Evolutionary conservation across 176 grass and related monocot species (phyloP), one percentile per base, ranked within the genome.

Genomic region (Sorghum bicolor): DNA sequence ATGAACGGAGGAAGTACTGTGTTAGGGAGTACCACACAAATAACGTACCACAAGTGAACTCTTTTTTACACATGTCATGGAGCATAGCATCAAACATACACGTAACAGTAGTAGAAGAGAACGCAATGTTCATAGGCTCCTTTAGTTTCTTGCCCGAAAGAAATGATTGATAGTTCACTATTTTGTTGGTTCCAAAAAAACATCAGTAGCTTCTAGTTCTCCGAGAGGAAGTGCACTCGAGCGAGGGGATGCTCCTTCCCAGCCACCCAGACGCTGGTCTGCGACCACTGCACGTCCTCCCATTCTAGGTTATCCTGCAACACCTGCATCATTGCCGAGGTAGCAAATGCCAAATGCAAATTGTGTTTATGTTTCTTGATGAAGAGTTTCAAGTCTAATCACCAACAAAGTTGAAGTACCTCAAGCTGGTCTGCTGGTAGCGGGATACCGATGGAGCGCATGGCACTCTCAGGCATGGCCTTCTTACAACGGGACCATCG

Each of bases 241-340:
- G 93, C 96, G 64, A 98, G 87, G 34, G 83, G 81, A 78, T 98
- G 95, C 60, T 98, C 93, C 87, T 95, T 95, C 44, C 91, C 96
- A 5, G 91, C 74, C 28, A 98, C 87, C 91, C 91, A 98, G 33
- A 98, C 91, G 45, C 91, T 87, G 10, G 84, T 95, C 39, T 94
- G 93, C 36, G 96, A 93, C 96, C 96, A 98, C 80, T 92, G 96
- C 63, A 98, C 89, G 3, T 98, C 96, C 82, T 98, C 96, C 96
- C 96, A 98, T 34, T 98, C 96, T 69, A 98, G 82, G 60, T 92
- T 93, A 43, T 95, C 96, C 48, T 90, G 87, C 85, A 98, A 76
- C 44, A 95, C 86, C 96, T 98, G 82, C 36, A 58, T 70, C 30
- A 58, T 70, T 15, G 12, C 53, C 2, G 16, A 20, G 26, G 68